A percentile compares a stretch with the other conserved stretches of the same genome.
These are phyloP conservation scores for Pseudophaeomoniella oleicola DNA, from an alignment of 2,329 filamentous ascomycete species.

Conservation along the genomic window DNA sequence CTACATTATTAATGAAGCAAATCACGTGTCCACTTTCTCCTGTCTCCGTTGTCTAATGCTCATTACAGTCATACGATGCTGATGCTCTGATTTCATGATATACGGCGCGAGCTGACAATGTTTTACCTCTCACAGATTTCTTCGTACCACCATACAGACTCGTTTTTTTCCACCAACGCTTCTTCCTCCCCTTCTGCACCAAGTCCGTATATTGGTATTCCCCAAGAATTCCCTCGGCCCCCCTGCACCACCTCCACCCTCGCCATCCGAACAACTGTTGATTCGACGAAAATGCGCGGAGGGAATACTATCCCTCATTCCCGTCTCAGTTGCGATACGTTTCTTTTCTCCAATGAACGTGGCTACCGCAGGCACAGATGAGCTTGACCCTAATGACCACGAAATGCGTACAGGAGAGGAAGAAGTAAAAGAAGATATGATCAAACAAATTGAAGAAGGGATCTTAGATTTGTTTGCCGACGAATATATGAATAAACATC, in stretches of 20 bases:
- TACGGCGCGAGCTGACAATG: too few relatives aligned
- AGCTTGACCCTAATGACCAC: constrained; percentile 21
- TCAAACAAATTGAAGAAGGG: constrained; percentile 42
- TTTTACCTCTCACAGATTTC: too few relatives aligned
- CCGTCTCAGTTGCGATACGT: constrained; percentile 25
- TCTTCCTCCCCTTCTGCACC: constrained; percentile 43
- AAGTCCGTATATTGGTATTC: constrained; percentile 65
- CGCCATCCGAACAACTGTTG: constrained; percentile 8
- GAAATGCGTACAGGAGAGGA: constrained; percentile 37
- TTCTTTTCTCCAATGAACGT: constrained; percentile 21
- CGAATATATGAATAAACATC: constrained; percentile 81
- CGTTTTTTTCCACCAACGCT: constrained; percentile 48
- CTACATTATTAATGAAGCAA: too few relatives aligned
- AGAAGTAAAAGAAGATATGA: constrained; percentile 38
- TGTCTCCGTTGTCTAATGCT: too few relatives aligned
- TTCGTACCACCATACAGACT: constrained; percentile 37
- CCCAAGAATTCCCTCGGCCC: constrained; percentile 41
- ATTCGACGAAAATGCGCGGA: constrained; percentile 30
- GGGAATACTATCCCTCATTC: constrained; percentile 26
- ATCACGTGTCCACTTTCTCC: too few relatives aligned
- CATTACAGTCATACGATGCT: too few relatives aligned
- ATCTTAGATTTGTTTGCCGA: constrained; percentile 65
- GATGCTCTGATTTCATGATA: too few relatives aligned
- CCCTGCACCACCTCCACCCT: constrained; percentile 10
- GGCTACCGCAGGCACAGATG: constrained; percentile 4